A percentile compares a stretch with the other conserved stretches of the same genome.
phyloP scores from a whole-genome alignment of 1,284 basidiomycete species.

The Fomitopsis schrenkii region DNA sequence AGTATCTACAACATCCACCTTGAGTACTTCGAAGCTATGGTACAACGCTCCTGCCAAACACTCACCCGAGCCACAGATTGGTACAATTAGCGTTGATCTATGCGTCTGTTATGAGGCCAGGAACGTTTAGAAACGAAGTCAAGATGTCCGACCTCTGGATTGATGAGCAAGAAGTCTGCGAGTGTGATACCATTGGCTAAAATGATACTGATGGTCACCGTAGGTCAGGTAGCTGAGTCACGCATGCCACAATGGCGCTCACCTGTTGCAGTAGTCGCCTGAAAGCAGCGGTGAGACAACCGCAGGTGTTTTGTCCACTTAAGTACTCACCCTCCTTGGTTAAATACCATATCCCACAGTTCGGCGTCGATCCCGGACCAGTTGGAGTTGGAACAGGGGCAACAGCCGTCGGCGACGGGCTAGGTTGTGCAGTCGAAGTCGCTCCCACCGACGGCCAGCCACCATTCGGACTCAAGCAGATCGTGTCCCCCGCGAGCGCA shows the following conservation, averaged over 20 bases:
- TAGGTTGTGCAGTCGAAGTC: background rate
- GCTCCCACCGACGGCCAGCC: background rate
- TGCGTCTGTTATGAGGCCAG: background rate
- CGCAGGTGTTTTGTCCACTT: background rate
- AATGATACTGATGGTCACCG: background rate
- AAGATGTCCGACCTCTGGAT: background rate
- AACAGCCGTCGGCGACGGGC: background rate
- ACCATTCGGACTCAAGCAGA: background rate
- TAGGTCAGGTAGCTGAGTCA: no score
- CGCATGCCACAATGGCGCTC: background rate
- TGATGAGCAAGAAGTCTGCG: background rate
- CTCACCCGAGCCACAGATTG: background rate
- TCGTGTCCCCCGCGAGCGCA: background rate
- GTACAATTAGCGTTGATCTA: background rate
- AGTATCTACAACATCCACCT: no score
- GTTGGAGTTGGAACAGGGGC: background rate
- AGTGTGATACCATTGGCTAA: background rate
- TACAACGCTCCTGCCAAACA: no score
- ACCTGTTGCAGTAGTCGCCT: background rate
- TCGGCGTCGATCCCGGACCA: background rate
- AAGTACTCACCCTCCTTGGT: background rate
- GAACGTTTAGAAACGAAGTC: background rate
- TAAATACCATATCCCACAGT: background rate
- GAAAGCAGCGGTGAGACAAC: background rate
- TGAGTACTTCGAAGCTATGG: no score